A percentile compares a stretch with the other conserved stretches of the same genome.
These are phyloP conservation scores for Saccharomycopsis malanga DNA, from an alignment of 805 yeast species.

Conservation along the genomic window DNA sequence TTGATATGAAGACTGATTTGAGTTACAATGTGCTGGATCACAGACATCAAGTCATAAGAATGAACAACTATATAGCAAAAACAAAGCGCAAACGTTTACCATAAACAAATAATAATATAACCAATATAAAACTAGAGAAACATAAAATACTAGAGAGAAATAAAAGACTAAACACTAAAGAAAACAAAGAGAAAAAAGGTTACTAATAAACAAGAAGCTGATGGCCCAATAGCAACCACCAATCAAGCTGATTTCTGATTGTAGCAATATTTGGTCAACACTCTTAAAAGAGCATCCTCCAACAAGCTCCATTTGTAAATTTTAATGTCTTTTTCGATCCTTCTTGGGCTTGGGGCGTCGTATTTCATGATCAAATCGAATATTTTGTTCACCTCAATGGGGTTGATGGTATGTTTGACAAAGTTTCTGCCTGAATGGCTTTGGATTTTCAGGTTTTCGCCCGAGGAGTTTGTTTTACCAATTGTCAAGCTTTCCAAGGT, in stretches of 20 bases:
- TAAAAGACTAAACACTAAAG: background rate
- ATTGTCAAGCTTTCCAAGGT: conserved; percentile 55
- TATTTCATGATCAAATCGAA: conserved; percentile 51
- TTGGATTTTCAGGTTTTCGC: background rate
- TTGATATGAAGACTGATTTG: no score
- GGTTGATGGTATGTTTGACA: conserved; percentile 15
- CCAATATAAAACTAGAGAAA: background rate
- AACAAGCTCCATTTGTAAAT: conserved; percentile 55
- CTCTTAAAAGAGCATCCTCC: conserved; percentile 47
- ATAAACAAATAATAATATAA: no score
- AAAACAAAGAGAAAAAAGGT: background rate
- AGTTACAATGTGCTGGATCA: no score
- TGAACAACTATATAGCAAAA: no score
- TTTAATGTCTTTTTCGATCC: conserved; percentile 64
- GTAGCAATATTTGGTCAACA: conserved; percentile 45
- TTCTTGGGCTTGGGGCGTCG: conserved; percentile 58
- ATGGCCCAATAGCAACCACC: background rate
- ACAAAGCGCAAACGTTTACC: background rate
- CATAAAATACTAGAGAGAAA: background rate
- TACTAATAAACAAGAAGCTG: background rate
- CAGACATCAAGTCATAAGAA: no score
- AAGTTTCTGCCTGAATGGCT: conserved; percentile 16
- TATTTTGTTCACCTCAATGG: conserved; percentile 25
- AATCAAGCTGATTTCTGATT: background rate
- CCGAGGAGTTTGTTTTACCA: conserved; percentile 36